Base-by-base conservation (phyloP, 345 rosid genomes). In the Eucalyptus albens region DNA sequence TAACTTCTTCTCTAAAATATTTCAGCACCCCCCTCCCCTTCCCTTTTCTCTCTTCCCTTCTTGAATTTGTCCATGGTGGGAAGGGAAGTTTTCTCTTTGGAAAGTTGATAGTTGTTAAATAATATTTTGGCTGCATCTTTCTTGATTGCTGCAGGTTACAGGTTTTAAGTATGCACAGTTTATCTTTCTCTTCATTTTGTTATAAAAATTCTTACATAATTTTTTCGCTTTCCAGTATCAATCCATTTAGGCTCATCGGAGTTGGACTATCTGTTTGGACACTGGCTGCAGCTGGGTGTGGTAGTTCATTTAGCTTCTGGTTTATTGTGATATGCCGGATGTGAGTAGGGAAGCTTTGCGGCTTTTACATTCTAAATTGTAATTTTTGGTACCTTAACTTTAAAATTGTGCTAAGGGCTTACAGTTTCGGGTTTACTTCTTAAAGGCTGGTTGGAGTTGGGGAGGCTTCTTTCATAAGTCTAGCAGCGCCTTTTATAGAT, bases 381-480 rank as follows among this genome's bases (percentile, higher is more conserved):
- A 50, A 80, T 37, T 45, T 22, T n/a, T 47, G 85, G 77, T 27
- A 47, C 16, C 53, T 59, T 56, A 59, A 13, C 51, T 89, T 60
- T 88, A 53, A 72, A 55, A 80, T 85, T 50, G 26, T 87, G 87
- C 33, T 47, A 40, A 14, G 86, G 86, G 53, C 59, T 88, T 45
- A 47, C 53, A 29, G 51, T 51, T 53, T 80, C 62, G 44, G 24
- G 80, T 50, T 77, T 72, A 72, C 82, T 72, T 50, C 44, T 53
- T 91, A 60, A 92, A 97, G 99, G 99, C 85, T 96, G 87, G 99
- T 98, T 89, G 99, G 99, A 89, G 97, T 98, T 93, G 99, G 99
- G 85, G 99, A 98, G 89, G 99, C 99, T 89, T 98, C 99, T 50
- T 98, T 98, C 89, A 96, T 98, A 87, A 96, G 98, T 94, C 99